These are phyloP conservation scores for Ceratocystis cacaofunesta DNA, from an alignment of 2,329 filamentous ascomycete species.

Conservation along the genomic window DNA sequence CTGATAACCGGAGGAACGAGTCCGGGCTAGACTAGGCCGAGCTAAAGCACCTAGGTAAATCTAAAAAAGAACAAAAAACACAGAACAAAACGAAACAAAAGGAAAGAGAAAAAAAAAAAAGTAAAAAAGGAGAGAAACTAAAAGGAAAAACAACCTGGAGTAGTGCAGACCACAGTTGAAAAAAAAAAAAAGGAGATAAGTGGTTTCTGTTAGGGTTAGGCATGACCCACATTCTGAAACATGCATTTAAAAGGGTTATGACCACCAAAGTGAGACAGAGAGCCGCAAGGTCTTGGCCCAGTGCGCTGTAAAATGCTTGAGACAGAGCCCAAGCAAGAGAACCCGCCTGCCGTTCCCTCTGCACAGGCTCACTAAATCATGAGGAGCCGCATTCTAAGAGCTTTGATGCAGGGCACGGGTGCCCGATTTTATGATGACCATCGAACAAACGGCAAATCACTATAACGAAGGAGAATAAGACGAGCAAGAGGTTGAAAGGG, in stretches of 20 bases:
- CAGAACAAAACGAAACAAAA: not conserved
- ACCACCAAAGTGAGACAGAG: not conserved
- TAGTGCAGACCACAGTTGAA: not conserved
- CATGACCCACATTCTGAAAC: not conserved
- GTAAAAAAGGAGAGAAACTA: too few relatives aligned
- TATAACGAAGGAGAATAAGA: not conserved
- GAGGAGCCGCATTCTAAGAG: not conserved
- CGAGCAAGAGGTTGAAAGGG: not conserved
- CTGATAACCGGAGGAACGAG: not conserved
- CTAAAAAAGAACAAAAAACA: not conserved
- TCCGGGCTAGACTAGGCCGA: too few relatives aligned
- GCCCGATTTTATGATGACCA: not conserved
- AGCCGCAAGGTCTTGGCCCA: not conserved
- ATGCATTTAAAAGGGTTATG: not conserved
- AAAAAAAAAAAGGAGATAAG: not conserved
- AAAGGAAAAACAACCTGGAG: too few relatives aligned
- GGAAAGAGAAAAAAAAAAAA: not conserved
- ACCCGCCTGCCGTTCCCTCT: not conserved
- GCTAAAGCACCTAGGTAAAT: not conserved
- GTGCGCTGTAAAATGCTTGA: not conserved
- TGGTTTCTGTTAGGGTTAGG: not conserved
- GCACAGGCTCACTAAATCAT: not conserved
- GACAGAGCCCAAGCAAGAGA: not conserved
- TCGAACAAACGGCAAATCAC: not conserved
- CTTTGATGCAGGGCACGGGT: slow-evolving; percentile 1